Evolutionary conservation across 179 eudicot genomes (phyloP), one percentile per base, ranked within the genome.

Genomic region (Corrigiola litoralis): DNA sequence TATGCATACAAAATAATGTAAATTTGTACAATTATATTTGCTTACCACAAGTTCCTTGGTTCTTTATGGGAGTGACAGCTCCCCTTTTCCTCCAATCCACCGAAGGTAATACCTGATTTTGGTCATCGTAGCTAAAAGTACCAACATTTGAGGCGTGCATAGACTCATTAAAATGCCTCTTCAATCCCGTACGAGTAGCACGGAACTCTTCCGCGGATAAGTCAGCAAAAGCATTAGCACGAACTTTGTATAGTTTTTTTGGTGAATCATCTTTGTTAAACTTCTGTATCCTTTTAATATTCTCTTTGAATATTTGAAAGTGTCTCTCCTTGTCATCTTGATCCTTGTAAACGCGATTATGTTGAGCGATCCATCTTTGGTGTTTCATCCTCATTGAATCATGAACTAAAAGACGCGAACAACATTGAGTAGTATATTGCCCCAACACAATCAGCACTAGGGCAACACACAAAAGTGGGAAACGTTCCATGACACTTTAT

Each of bases 11-110:
- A n/a, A n/a, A n/a, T n/a, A n/a, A n/a, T n/a, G n/a, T n/a, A n/a
- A n/a, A n/a, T n/a, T n/a, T n/a, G n/a, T n/a, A n/a, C n/a, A n/a
- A n/a, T n/a, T n/a, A n/a, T 36, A 54, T 5, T 23, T 66, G 14
- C 72, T 47, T 61, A 80, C 84, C 81, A 45, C 81, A 77, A n/a
- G 23, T 28, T 2, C 81, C 77, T 71, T 80, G 84, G 25, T 80
- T 24, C 58, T 80, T 80, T 10, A 80, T 10, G 1, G 69, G 42
- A 2, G 81, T 80, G 4, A 80, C 79, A 18, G 84, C 84, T 51
- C 84, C 81, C 10, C 46, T 40, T 23, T 66, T 23, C 47, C 63
- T 70, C 84, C 84, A 77, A 61, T 80, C 79, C 67, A 80, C 38
- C 41, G 76, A 70, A 9, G 71, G 9, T 5, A 74, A 65, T 2